phyloP scores from a whole-genome alignment of 2,329 filamentous ascomycete genomes.

The Colletotrichum magnum region DNA sequence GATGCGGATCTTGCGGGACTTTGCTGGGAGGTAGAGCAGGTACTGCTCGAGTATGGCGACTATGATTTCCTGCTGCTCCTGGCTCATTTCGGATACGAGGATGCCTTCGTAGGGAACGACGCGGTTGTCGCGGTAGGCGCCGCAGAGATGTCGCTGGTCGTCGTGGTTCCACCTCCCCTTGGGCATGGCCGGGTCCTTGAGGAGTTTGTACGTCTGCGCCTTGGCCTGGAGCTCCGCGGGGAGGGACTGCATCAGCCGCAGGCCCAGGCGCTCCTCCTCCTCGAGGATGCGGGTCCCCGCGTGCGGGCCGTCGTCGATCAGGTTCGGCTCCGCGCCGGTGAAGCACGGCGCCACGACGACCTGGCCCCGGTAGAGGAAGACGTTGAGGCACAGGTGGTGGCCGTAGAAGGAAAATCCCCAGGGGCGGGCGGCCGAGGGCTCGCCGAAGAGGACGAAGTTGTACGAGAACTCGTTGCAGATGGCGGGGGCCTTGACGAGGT shows the following conservation, averaged over 20 bases:
- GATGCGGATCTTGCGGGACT: constrained; percentile 68
- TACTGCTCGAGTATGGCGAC: constrained; percentile 74
- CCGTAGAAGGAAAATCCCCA: constrained; percentile 86
- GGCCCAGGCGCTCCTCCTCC: constrained; percentile 73
- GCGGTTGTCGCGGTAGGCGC: constrained; percentile 84
- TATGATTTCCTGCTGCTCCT: constrained; percentile 67
- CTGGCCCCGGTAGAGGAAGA: constrained; percentile 74
- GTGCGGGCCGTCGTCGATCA: constrained; percentile 76
- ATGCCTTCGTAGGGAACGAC: constrained; percentile 82
- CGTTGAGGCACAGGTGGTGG: constrained; percentile 82
- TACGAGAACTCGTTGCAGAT: constrained; percentile 84
- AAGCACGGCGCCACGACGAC: constrained; percentile 82
- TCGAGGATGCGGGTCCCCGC: constrained; percentile 76
- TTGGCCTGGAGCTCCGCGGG: constrained; percentile 57
- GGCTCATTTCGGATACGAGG: constrained; percentile 62
- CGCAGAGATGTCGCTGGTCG: constrained; percentile 83
- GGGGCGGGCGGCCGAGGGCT: constrained; percentile 67
- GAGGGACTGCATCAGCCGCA: constrained; percentile 79
- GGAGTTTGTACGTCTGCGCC: constrained; percentile 70
- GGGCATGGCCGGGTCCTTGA: constrained; percentile 77
- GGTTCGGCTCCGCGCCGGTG: constrained; percentile 84
- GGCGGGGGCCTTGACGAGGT: constrained; percentile 71
- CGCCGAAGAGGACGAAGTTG: constrained; percentile 81
- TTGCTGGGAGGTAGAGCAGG: constrained; percentile 75
- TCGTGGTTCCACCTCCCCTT: constrained; percentile 83